A percentile compares a stretch with the other conserved stretches of the same genome.
phyloP scores from a whole-genome alignment of 1,284 basidiomycete species.

The Trichosporon sp. region DNA sequence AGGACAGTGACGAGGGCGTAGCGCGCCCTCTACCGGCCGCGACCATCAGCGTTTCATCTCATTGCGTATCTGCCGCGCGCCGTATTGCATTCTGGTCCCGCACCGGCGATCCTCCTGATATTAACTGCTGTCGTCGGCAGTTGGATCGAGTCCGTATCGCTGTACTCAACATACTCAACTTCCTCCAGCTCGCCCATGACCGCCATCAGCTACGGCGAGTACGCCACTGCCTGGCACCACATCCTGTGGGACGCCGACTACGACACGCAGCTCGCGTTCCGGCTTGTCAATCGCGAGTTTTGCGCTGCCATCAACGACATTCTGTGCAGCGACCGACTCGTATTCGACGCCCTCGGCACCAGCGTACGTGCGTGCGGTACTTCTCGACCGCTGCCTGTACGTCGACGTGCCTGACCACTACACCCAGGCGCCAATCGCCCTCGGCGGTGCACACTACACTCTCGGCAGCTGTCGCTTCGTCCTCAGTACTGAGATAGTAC shows the following conservation, averaged over 20 bases:
- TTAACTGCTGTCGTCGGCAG: too few relatives aligned
- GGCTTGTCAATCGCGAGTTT: not conserved
- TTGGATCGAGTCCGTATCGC: too few relatives aligned
- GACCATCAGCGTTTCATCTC: too few relatives aligned
- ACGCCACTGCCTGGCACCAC: not conserved
- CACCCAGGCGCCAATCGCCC: not conserved
- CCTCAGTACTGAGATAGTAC: not conserved
- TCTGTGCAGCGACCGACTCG: not conserved
- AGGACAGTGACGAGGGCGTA: too few relatives aligned
- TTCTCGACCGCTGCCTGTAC: not conserved
- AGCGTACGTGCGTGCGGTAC: not conserved
- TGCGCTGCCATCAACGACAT: not conserved
- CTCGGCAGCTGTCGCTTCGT: not conserved
- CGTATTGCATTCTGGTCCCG: too few relatives aligned
- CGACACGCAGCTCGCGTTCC: not conserved
- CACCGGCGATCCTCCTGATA: too few relatives aligned
- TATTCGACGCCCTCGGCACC: not conserved
- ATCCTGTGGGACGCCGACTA: not conserved
- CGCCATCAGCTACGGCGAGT: not conserved
- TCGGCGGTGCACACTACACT: not conserved
- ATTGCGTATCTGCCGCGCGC: too few relatives aligned
- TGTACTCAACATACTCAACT: too few relatives aligned
- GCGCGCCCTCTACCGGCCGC: too few relatives aligned
- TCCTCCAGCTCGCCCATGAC: too few relatives aligned
- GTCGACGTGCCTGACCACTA: not conserved